Percentiles rank a stretch among this genome's conserved stretches.
phyloP scores from a whole-genome alignment of 1,139 yeast species.

The Candida labiduridarum region DNA sequence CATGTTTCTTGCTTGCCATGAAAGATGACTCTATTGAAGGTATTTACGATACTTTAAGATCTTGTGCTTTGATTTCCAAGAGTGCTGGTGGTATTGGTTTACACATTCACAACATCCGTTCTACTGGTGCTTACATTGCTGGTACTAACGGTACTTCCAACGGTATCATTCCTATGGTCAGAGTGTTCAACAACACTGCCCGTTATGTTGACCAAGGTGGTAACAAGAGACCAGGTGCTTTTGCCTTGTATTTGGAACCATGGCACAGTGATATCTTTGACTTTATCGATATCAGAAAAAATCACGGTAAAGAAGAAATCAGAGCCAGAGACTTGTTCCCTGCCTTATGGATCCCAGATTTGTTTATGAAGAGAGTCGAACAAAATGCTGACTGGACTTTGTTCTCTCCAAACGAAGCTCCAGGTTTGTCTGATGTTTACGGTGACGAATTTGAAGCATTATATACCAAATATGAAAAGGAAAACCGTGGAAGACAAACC shows the following conservation, averaged over 20 bases:
- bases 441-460: conserved; percentile 79
- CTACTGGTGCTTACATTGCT: conserved; percentile 84
- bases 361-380: conserved; percentile 88
- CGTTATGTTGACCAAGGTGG: conserved; percentile 95
- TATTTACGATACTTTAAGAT: conserved; percentile 81
- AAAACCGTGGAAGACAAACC: conserved; percentile 70
- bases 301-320: conserved; percentile 89
- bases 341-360: conserved; percentile 90
- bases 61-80: conserved; percentile 84
- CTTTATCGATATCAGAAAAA: conserved; percentile 80
- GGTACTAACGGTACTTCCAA: conserved; percentile 90
- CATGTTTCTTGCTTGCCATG: conserved; percentile 88
- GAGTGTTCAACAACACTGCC: conserved; percentile 90
- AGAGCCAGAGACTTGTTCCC: conserved; percentile 89
- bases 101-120: conserved; percentile 80
- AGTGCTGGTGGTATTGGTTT: conserved; percentile 92
- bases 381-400: conserved; percentile 78
- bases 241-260: conserved; percentile 86
- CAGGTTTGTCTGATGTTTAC: conserved; percentile 75
- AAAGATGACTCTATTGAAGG: conserved; percentile 91
- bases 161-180: conserved; percentile 86
- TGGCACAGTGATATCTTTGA: conserved; percentile 91
- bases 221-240: conserved; percentile 92
- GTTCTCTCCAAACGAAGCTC: conserved; percentile 87
- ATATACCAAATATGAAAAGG: conserved; percentile 70